phyloP scores from a whole-genome alignment of 805 yeast genomes.

The Jamesozyma gamospora region DNA sequence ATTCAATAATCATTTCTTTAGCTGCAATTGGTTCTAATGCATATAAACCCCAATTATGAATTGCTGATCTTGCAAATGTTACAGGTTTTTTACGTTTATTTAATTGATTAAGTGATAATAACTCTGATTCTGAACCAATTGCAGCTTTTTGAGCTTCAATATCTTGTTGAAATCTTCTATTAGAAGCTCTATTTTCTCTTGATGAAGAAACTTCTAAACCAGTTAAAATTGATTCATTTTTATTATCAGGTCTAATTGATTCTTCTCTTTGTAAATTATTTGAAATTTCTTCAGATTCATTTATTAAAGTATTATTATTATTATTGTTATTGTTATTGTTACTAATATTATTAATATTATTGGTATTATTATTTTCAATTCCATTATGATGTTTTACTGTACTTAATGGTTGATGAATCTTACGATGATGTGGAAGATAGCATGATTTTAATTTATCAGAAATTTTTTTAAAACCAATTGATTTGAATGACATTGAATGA shows the following conservation, averaged over 20 bases:
- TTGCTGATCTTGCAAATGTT: slow-evolving; percentile 92
- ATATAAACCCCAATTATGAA: slow-evolving; percentile 96
- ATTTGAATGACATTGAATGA: slow-evolving; percentile 51
- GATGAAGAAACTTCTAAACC: slow-evolving; percentile 49
- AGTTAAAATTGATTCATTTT: slow-evolving; percentile 4
- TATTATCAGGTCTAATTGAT: slow-evolving; percentile 11
- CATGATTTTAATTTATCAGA: slow-evolving; percentile 63
- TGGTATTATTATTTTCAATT: background rate
- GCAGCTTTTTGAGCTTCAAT: slow-evolving; percentile 70
- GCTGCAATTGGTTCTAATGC: slow-evolving; percentile 95
- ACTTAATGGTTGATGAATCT: slow-evolving; percentile 55
- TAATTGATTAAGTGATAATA: slow-evolving; percentile 73
- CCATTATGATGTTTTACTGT: slow-evolving; percentile 52
- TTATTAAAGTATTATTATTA: slow-evolving; percentile 35
- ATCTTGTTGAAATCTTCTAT: slow-evolving; percentile 83
- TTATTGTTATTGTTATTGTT: too few relatives aligned
- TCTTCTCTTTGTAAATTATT: slow-evolving; percentile 12
- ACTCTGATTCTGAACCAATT: slow-evolving; percentile 73
- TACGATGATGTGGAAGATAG: slow-evolving; percentile 75
- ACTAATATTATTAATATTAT: background rate
- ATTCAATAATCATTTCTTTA: slow-evolving; percentile 94
- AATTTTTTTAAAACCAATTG: slow-evolving; percentile 65
- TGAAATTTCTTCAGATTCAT: slow-evolving; percentile 31
- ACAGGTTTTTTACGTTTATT: slow-evolving; percentile 89
- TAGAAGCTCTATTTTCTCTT: slow-evolving; percentile 76